Conservation (phyloP, 2,329 filamentous ascomycete genomes). For the Macroventuria anomochaeta region DNA sequence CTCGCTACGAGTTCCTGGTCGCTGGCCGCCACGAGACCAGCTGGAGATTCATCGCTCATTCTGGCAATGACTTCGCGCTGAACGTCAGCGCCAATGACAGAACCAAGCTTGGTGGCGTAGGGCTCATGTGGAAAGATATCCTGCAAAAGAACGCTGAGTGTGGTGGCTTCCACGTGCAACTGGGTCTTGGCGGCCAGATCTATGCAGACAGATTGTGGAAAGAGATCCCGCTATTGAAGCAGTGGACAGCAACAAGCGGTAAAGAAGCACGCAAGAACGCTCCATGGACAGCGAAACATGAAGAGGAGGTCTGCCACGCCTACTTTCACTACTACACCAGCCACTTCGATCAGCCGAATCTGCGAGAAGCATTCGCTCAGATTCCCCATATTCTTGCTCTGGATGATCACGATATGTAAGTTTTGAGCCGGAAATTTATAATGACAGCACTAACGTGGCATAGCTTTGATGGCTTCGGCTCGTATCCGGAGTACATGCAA, state of each 20-base stretch:
- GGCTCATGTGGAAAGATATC: conserved; percentile 99
- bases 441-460: conserved; percentile 10
- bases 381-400: conserved; percentile 93
- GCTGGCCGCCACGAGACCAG: conserved; percentile 87
- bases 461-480: conserved; percentile 96
- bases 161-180: conserved; percentile 91
- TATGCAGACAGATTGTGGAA: conserved; percentile 97
- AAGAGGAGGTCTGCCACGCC: conserved; percentile 93
- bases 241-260: conserved; percentile 92
- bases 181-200: conserved; percentile 92
- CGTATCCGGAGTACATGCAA: conserved; percentile 98
- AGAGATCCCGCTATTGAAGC: conserved; percentile 89
- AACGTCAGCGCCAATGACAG: conserved; percentile 87
- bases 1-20: conserved; percentile 96
- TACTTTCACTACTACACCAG: conserved; percentile 99
- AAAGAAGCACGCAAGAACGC: conserved; percentile 92
- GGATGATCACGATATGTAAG: conserved; percentile 98
- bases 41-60: conserved; percentile 96
- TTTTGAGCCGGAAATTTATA: conserved; percentile 31
- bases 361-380: conserved; percentile 95
- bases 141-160: conserved; percentile 97
- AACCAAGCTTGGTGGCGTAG: conserved; percentile 82
- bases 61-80: conserved; percentile 92
- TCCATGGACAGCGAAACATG: conserved; percentile 90
- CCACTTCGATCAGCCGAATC: conserved; percentile 94